Base-by-base conservation (phyloP, 2,329 filamentous ascomycete species). In the Diaporthe sp. region DNA sequence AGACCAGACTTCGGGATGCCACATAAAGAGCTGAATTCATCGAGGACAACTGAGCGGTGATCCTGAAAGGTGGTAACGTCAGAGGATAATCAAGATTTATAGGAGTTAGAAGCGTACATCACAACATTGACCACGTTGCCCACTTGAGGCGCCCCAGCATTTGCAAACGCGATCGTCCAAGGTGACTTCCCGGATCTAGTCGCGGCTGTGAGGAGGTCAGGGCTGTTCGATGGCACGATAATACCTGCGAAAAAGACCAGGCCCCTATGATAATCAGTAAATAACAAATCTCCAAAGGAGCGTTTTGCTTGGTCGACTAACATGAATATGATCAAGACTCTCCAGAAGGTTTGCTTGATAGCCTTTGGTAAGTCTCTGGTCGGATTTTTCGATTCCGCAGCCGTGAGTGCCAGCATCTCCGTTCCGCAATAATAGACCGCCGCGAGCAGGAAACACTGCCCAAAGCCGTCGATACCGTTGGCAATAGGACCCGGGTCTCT, bases 401-500 rank as follows among this genome's bases (percentile, higher is more conserved):
- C 83, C 0, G 82, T 82, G 66, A 84, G 77, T 0, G 83, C 83
- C 38, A 84, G 73, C 78, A 83, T 82, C 71, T 84, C 83, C 4
- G 82, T 83, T 3, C 83, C 83, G 8, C 79, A 79, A 69, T 82
- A 84, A 71, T 83, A 83, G 1, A 83, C 81, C 2, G 82, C 82
- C 13, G 83, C 82, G 1, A 84, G 76, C 9, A 84, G 79, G 25
- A 84, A 83, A 1, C 79, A 79, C 74, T 82, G 80, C 3, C 82
- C 82, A 57, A 84, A 83, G 0, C 82, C 82, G 28, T 81, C 78
- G 61, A 83, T 82, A 22, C 82, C 82, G 45, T 83, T 80, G 6
- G 80, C 80, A 50, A 83, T 82, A 9, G 79, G 80, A 25, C 82
- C 82, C 0, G 82, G 82, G 28, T 82, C 78, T 19, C 79, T 71